Base-by-base conservation (phyloP, 1,284 basidiomycete species). In the Cutaneotrichosporon dermatis region DNA sequence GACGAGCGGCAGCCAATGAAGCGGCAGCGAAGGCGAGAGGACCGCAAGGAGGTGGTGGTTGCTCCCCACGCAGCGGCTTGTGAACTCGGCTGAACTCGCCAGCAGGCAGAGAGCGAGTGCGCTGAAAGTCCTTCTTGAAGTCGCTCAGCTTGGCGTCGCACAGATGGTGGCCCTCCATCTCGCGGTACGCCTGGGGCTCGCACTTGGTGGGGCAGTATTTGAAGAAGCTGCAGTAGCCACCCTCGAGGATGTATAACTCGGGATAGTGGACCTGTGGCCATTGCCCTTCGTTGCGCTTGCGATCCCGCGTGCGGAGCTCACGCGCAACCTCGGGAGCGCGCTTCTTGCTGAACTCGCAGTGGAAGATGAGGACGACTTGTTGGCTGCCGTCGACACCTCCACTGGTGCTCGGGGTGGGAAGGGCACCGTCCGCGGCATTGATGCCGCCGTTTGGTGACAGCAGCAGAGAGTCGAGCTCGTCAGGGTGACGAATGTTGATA, bases 301-400 rank as follows among this genome's bases (percentile, higher is more conserved):
- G 87, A 75, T 99, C 95, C 70, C 86, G 88, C 43, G 90, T 88
- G 59, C 96, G 88, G 34, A 98, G 81, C 70, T 94, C 88, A 75
- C 95, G 92, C 13, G 96, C 93, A 71, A 96, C 92, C 9, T 93
- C 94, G 1, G 95, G 95, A 2, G 93, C 96, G 54, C 95, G 85
- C 79, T 96, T 96, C 43, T 85, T 87, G 71, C 90, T 94, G 74
- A 97, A 98, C 80, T 99, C 95, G 82, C 95, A 99, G 77, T 99
- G 95, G 82, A 99, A 98, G 59, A 99, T 84, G 51, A 99, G 79
- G 15, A 99, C 82, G 84, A 91, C 82, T 90, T 96, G 86, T 57
- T 79, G 79, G 2, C 79, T 68, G 13, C 72, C 71, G 25, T 75
- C 73, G 0, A 74, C 60, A 64, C 92, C 87, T 16, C 92, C 90